Conservation (phyloP, 495 filamentous ascomycete species). For the Tuber aestivum region DNA sequence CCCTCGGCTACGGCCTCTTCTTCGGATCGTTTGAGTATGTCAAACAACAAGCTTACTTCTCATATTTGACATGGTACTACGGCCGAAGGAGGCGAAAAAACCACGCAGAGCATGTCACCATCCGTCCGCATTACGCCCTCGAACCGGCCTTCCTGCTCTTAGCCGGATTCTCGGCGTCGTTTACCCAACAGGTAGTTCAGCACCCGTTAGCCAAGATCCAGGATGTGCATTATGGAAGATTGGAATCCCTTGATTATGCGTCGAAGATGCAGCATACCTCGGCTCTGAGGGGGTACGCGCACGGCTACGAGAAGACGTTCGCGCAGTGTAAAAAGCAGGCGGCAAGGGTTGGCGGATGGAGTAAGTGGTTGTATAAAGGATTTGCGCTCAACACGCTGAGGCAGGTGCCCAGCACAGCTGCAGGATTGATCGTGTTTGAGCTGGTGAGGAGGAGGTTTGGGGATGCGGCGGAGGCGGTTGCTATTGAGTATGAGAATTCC, state of each 20-base stretch:
- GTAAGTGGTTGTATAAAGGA: constrained; percentile 67
- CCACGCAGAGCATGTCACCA: constrained; percentile 45
- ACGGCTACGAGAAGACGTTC: constrained; percentile 71
- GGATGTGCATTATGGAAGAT: constrained; percentile 66
- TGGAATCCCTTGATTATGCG: constrained; percentile 67
- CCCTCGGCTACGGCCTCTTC: constrained; percentile 74
- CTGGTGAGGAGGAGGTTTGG: constrained; percentile 72
- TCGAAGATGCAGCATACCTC: constrained; percentile 47
- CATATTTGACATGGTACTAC: constrained; percentile 72
- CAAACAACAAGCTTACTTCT: constrained; percentile 79
- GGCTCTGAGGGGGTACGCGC: constrained; percentile 56
- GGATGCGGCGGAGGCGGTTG: constrained; percentile 54
- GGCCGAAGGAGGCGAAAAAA: constrained; percentile 45
- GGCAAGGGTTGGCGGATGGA: constrained; percentile 56
- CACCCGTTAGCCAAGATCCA: constrained; percentile 73
- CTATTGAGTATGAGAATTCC: constrained; percentile 30
- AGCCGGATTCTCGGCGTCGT: constrained; percentile 68
- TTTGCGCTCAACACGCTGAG: constrained; percentile 69
- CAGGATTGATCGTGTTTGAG: constrained; percentile 85
- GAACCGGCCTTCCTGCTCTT: constrained; percentile 75
- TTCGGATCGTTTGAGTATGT: constrained; percentile 81
- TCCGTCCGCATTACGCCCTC: constrained; percentile 77
- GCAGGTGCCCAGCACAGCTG: constrained; percentile 83
- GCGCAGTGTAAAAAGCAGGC: constrained; percentile 62
- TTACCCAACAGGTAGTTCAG: constrained; percentile 71